A percentile compares a stretch with the other conserved stretches of the same genome.
Evolutionary conservation across 208 protist genomes (phyloP).

Genomic region (Borovskyia barvae): DNA sequence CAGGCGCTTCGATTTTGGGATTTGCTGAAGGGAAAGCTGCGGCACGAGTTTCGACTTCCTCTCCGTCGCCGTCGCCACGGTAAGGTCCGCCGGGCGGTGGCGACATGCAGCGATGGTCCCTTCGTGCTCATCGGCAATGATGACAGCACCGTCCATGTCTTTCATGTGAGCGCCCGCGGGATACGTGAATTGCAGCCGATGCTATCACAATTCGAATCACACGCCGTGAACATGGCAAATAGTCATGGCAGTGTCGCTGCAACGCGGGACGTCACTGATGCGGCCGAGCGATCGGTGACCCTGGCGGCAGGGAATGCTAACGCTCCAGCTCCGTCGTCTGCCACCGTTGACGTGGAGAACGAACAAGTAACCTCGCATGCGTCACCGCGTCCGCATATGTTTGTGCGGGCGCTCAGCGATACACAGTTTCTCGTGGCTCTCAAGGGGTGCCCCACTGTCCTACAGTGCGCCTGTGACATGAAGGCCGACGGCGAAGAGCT

Average conservation of each 20-base stretch:
- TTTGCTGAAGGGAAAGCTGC: conserved; percentile 40
- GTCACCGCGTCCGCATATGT: conserved; percentile 4
- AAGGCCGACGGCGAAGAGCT: conserved; percentile 5
- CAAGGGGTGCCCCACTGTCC: conserved; percentile 17
- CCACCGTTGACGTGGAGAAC: background rate
- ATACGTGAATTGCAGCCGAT: conserved; percentile 48
- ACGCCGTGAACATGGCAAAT: background rate
- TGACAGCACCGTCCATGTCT: conserved; percentile 60
- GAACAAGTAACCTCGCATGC: background rate
- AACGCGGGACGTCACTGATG: no score
- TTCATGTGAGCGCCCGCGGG: conserved; percentile 39
- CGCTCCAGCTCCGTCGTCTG: background rate
- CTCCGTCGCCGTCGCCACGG: conserved; percentile 32
- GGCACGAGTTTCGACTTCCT: conserved; percentile 29
- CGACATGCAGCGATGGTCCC: conserved; percentile 40
- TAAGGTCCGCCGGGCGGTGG: conserved; percentile 16
- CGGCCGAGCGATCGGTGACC: background rate
- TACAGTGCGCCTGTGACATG: conserved; percentile 26
- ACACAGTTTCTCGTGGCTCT: conserved; percentile 34
- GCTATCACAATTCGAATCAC: conserved; percentile 41
- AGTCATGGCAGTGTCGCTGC: background rate
- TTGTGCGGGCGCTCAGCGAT: conserved; percentile 12
- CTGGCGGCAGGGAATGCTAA: background rate
- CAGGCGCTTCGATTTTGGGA: conserved; percentile 54
- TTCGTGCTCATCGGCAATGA: conserved; percentile 70